phyloP scores from a whole-genome alignment of 495 filamentous ascomycete species.

The Daldinia decipiens region DNA sequence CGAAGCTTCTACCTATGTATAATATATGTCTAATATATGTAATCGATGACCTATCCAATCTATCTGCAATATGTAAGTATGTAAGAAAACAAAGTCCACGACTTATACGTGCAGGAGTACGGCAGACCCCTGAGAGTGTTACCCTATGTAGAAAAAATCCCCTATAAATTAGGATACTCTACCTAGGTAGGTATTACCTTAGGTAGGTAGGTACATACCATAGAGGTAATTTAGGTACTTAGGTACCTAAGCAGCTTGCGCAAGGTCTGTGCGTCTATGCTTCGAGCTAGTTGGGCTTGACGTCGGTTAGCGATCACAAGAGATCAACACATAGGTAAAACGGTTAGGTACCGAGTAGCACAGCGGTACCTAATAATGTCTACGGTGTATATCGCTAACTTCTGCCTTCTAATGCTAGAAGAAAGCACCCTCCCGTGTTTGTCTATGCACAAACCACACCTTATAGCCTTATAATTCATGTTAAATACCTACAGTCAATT shows the following conservation, averaged over 20 bases:
- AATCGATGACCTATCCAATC: slow-evolving; percentile 27
- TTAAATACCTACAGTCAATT: neutral
- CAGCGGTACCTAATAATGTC: slow-evolving; percentile 8
- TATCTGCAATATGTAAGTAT: slow-evolving; percentile 34
- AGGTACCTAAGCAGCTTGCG: neutral
- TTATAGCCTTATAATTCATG: slow-evolving; percentile 4
- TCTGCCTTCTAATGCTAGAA: slow-evolving; percentile 1
- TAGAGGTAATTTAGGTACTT: neutral
- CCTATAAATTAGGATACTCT: slow-evolving; percentile 15
- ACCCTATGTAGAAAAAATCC: slow-evolving; percentile 16
- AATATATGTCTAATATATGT: slow-evolving; percentile 3
- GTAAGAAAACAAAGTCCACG: slow-evolving; percentile 32
- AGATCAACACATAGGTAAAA: slow-evolving; percentile 15
- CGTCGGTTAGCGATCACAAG: slow-evolving; percentile 40
- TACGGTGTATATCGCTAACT: neutral
- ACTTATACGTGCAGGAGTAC: slow-evolving; percentile 37
- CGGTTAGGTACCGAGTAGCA: slow-evolving; percentile 29
- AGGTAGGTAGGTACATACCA: neutral
- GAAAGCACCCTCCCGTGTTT: neutral
- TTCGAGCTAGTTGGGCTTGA: slow-evolving; percentile 19
- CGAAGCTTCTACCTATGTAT: slow-evolving; percentile 15
- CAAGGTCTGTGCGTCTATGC: slow-evolving; percentile 26
- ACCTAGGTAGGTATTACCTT: slow-evolving; percentile 9
- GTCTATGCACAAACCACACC: neutral
- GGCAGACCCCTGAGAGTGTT: slow-evolving; percentile 22